A percentile compares a stretch with the other conserved stretches of the same genome.
phyloP scores from a whole-genome alignment of 2,329 filamentous ascomycete species.

The Phialophora expanda region DNA sequence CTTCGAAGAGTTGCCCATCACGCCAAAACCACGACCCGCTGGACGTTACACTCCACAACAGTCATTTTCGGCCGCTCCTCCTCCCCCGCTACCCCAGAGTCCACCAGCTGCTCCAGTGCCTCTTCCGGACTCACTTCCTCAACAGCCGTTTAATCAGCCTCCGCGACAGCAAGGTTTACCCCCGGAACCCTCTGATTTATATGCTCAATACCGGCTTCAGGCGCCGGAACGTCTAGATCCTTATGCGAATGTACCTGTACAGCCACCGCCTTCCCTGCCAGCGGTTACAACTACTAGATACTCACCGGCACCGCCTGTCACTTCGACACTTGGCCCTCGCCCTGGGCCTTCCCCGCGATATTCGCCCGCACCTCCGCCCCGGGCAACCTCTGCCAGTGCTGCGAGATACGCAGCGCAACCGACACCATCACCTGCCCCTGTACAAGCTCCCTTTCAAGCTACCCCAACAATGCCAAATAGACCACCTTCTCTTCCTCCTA shows the following conservation, averaged over 20 bases:
- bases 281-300: conserved; percentile 50
- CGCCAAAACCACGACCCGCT: conserved; percentile 65
- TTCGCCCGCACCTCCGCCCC: conserved; percentile 52
- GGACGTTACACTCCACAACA: conserved; percentile 50
- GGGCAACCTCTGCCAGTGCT: conserved; percentile 17
- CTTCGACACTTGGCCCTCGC: conserved; percentile 42
- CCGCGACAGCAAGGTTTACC: conserved; percentile 43
- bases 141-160: neutral
- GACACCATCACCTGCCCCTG: conserved; percentile 29
- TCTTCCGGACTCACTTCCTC: conserved; percentile 8
- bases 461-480: conserved; percentile 43
- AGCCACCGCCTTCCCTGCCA: conserved; percentile 44
- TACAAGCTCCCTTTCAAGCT: conserved; percentile 29
- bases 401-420: conserved; percentile 40
- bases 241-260: conserved; percentile 41
- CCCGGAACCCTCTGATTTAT: conserved; percentile 37
- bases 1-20: conserved; percentile 76
- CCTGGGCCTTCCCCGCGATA: conserved; percentile 50
- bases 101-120: conserved; percentile 38
- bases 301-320: conserved; percentile 54
- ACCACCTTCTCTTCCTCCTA: conserved; percentile 49
- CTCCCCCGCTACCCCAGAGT: conserved; percentile 37
- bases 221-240: conserved; percentile 44
- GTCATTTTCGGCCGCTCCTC: conserved; percentile 34
- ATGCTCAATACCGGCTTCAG: conserved; percentile 43